These are phyloP conservation scores for Mortierella sp. DNA, from an alignment of 371 early-diverging fungal species.

Conservation along the genomic window DNA sequence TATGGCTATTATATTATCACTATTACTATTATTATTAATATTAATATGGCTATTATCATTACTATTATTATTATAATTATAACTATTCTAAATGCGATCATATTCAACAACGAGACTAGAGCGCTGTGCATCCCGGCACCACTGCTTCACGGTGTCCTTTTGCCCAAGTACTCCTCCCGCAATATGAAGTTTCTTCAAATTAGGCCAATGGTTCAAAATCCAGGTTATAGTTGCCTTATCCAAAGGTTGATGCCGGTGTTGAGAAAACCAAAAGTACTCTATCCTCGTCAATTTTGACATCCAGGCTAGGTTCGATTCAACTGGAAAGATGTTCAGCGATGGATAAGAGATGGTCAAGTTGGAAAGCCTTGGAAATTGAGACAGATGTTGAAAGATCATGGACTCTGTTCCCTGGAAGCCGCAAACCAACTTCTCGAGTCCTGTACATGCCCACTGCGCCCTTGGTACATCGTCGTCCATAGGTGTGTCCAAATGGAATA, in stretches of 20 bases:
- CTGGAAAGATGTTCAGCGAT: slow-evolving; percentile 15
- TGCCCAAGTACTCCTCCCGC: slow-evolving; percentile 29
- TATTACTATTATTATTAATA: neutral
- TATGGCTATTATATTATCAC: neutral
- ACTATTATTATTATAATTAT: neutral
- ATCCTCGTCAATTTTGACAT: slow-evolving; percentile 32
- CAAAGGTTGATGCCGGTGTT: slow-evolving; percentile 22
- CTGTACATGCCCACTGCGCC: slow-evolving; percentile 33
- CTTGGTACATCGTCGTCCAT: slow-evolving; percentile 20
- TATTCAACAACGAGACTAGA: slow-evolving; percentile 33
- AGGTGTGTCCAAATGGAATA: slow-evolving; percentile 35
- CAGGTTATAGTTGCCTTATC: slow-evolving; percentile 20
- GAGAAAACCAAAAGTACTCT: slow-evolving; percentile 52
- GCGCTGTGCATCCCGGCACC: slow-evolving; percentile 43
- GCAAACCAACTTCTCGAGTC: slow-evolving; percentile 44
- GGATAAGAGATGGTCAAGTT: slow-evolving; percentile 37
- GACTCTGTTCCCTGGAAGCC: slow-evolving; percentile 42
- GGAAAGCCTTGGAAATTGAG: slow-evolving; percentile 29
- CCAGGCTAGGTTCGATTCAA: slow-evolving; percentile 38
- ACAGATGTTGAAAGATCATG: slow-evolving; percentile 43
- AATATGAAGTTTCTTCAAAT: slow-evolving; percentile 36
- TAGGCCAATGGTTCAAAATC: slow-evolving; percentile 43
- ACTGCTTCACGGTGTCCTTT: slow-evolving; percentile 29
- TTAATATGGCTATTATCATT: neutral
- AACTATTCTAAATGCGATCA: slow-evolving; percentile 12